Evolutionary conservation across 1,284 basidiomycete genomes (phyloP).

Genomic region (Phellopilus nigrolimitatus): DNA sequence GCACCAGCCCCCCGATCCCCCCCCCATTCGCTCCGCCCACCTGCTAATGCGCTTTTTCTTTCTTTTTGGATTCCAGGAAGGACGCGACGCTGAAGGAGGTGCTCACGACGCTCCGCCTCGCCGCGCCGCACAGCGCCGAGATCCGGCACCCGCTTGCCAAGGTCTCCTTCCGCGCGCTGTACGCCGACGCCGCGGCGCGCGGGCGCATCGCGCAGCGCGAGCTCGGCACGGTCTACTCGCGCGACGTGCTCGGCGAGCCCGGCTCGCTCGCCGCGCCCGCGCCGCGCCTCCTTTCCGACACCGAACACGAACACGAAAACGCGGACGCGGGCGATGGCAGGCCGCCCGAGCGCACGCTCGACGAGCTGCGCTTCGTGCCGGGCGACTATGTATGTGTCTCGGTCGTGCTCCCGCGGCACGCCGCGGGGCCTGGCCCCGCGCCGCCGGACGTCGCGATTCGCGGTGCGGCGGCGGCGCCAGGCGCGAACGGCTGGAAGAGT

Average conservation of each 20-base stretch:
- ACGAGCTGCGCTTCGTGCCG: slow-evolving; percentile 70
- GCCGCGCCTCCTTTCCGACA: slow-evolving; percentile 53
- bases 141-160: slow-evolving; percentile 73
- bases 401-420: slow-evolving; percentile 65
- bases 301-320: slow-evolving; percentile 31
- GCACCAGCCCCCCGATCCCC: slow-evolving; percentile 22
- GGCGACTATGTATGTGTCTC: slow-evolving; percentile 72
- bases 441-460: slow-evolving; percentile 41
- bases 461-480: slow-evolving; percentile 35
- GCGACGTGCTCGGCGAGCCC: slow-evolving; percentile 75
- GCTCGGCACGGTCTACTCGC: slow-evolving; percentile 70
- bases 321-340: slow-evolving; percentile 37
- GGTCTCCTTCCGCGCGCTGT: slow-evolving; percentile 72
- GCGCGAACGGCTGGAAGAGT: slow-evolving; percentile 35
- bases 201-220: slow-evolving; percentile 70
- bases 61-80: slow-evolving; percentile 45
- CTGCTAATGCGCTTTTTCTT: background rate
- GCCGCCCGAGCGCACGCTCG: slow-evolving; percentile 61
- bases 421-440: slow-evolving; percentile 40
- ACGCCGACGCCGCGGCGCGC: slow-evolving; percentile 63
- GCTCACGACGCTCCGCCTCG: slow-evolving; percentile 64
- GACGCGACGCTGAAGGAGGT: slow-evolving; percentile 75
- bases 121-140: slow-evolving; percentile 57
- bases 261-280: slow-evolving; percentile 53
- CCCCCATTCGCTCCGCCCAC: background rate